Evolutionary conservation across 1,139 yeast species (phyloP), one percentile per base, ranked within the genome.

Genomic region (Candida dubliniensis): DNA sequence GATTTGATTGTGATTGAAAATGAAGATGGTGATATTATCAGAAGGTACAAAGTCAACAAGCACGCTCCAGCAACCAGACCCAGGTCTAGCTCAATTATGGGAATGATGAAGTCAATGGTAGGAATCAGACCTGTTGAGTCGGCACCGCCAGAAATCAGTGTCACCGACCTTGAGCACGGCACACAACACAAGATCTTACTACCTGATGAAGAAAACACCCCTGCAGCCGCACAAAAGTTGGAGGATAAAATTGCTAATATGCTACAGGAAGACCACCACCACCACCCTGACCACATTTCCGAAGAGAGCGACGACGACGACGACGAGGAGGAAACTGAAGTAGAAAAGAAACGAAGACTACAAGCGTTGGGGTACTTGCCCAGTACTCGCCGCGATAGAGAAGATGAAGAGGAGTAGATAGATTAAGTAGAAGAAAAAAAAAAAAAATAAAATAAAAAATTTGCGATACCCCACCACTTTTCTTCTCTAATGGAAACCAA

Each of bases 11-110:
- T 90, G 48, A 84, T 93, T 50, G 99, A 93, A 63, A 87, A 90
- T 58, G 89, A 80, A 38, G 96, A 90, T 31, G 99, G 99, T 52
- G 98, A 93, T 55, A 81, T 93, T 46, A 72, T 93, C 38, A 80
- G 96, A 57, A 76, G 96, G 46, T 93, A 90, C 65, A 79, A 71
- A 54, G 83, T 89, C 44, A 86, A 84, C 54, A 75, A 78, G 13
- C 87, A 81, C 50, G 44, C 51, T 2, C 42, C 43, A 4, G 47
- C 55, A 40, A 31, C 42, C 27, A 37, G 42, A 37, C 36, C 32
- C 11, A 52, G 70, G 37, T 44, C 54, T 1, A 61, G 77, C 46
- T 64, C 75, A 1, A 57, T 71, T 36, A 65, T 72, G 29, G 67
- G 60, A 30, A 71, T 64, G 51, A 84, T 84, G 1, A 65, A 81